phyloP scores from a whole-genome alignment of 768 basidiomycete species.

The Mycena amicta region DNA sequence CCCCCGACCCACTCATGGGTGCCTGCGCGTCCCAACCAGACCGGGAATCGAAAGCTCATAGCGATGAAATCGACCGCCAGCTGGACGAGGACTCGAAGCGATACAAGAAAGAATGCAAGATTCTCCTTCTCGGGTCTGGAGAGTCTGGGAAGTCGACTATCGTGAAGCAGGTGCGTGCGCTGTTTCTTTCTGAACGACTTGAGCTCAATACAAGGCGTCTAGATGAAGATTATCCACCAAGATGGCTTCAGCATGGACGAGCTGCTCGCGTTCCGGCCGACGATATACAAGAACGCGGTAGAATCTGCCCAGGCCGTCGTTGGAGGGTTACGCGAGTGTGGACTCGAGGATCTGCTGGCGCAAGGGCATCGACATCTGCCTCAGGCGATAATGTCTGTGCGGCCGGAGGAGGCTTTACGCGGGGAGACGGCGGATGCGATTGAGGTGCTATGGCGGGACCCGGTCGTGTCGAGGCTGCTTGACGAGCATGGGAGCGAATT shows the following conservation, averaged over 20 bases:
- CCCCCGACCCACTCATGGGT: slow-evolving; percentile 15
- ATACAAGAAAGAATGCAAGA: slow-evolving; percentile 57
- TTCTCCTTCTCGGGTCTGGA: slow-evolving; percentile 69
- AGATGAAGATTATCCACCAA: slow-evolving; percentile 97
- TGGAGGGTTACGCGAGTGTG: slow-evolving; percentile 89
- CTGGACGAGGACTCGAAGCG: slow-evolving; percentile 56
- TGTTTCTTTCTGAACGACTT: not conserved
- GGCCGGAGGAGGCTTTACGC: slow-evolving; percentile 45
- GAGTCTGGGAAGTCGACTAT: slow-evolving; percentile 96
- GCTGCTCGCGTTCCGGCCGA: slow-evolving; percentile 72
- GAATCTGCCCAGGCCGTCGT: too few relatives aligned
- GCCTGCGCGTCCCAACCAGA: slow-evolving; percentile 18
- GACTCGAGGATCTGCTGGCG: slow-evolving; percentile 49
- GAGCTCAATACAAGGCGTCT: not conserved
- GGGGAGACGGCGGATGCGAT: slow-evolving; percentile 73
- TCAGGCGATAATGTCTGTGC: slow-evolving; percentile 1
- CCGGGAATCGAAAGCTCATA: slow-evolving; percentile 5
- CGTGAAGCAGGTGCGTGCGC: slow-evolving; percentile 67
- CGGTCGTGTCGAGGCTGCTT: too few relatives aligned
- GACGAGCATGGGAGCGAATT: slow-evolving; percentile 71
- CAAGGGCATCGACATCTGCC: not conserved
- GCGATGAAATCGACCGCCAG: slow-evolving; percentile 58
- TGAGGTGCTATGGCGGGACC: slow-evolving; percentile 69
- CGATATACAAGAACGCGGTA: slow-evolving; percentile 84
- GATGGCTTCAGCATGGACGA: slow-evolving; percentile 83